Evolutionary conservation across 768 basidiomycete species (phyloP).

Genomic region (Fomitopsis pulvina): DNA sequence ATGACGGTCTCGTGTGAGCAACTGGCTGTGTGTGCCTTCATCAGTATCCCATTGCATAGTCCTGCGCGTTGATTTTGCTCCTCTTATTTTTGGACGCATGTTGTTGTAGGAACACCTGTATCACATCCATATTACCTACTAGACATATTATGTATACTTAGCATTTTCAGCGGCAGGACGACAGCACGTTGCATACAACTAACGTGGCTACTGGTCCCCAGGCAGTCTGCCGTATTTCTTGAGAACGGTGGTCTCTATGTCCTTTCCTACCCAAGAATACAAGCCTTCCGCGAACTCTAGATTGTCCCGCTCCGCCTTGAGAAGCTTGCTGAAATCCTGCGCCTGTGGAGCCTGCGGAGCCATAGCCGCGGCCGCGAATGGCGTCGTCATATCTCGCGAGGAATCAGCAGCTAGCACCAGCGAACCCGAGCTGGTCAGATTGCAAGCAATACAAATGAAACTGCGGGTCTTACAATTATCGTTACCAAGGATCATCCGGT

Average conservation of each 20-base stretch:
- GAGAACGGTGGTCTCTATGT: constrained; percentile 74
- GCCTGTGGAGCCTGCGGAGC: constrained; percentile 44
- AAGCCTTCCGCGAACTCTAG: constrained; percentile 85
- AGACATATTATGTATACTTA: background rate
- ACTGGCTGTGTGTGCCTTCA: no score
- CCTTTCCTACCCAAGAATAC: constrained; percentile 78
- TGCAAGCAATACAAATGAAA: constrained; percentile 7
- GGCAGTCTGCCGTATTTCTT: constrained; percentile 51
- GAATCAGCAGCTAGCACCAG: constrained; percentile 62
- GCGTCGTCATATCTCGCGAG: constrained; percentile 64
- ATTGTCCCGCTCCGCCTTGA: constrained; percentile 89
- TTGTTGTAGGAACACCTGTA: background rate
- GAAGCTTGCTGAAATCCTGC: constrained; percentile 86
- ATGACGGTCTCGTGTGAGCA: constrained; percentile 86
- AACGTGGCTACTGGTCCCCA: background rate
- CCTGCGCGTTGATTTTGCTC: no score
- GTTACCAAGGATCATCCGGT: constrained; percentile 85
- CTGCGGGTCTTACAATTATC: constrained; percentile 63
- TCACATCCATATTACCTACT: background rate
- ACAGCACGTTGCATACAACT: no score
- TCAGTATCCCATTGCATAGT: no score
- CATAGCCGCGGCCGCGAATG: constrained; percentile 52
- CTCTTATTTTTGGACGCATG: background rate
- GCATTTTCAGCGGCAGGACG: constrained; percentile 11
- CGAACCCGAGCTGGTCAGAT: constrained; percentile 2